Base-by-base conservation (phyloP, 352 stramenopile genomes). In the Phytophthora multivora region DNA sequence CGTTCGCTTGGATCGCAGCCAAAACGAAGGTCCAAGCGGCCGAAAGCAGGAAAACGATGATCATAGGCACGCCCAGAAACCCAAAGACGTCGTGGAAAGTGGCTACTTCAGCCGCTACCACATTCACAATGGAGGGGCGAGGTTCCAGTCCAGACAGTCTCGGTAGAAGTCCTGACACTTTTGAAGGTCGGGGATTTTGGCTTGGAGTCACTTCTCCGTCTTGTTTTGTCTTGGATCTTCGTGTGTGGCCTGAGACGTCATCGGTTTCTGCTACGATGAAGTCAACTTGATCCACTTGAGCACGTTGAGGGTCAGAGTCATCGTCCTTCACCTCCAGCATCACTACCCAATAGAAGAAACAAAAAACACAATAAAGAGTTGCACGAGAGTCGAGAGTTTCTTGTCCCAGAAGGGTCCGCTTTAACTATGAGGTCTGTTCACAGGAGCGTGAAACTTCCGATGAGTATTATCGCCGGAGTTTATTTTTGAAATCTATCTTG, bases 71-170 rank as follows among this genome's bases (percentile, higher is more conserved):
- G 1, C 72, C 74, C 2, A 80, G 58, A 15, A 53, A 48, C 8
- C 73, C 69, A 43, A 79, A 83, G 3, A 83, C 53, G 15, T 64
- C 48, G 25, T 73, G 54, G 40, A 79, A 76, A 35, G 60, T 58
- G 40, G 45, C 52, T 3, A 57, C 53, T 25, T 69, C 52, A 8
- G 60, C 21, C 40, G 25, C 46, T 11, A 69, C 52, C 18, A 38
- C 16, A 3, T 36, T 18, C 7, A 52, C 38, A 12, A 68, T 46
- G 7, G 59, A 67, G 2, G 35, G 43, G 33, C 50, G 42, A 30
- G 33, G 50, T 2, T 62, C 28, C 4, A 38, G 38, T 11, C 31
- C 10, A 5, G 45, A 59, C 13, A 52, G 9, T 38, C 19, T 43
- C 31, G 46, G 47, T 12, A 19, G 15, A 7, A 38, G 12, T 5